Base-by-base conservation (phyloP, 2,329 filamentous ascomycete species). In the Raffaelea arxii region DNA sequence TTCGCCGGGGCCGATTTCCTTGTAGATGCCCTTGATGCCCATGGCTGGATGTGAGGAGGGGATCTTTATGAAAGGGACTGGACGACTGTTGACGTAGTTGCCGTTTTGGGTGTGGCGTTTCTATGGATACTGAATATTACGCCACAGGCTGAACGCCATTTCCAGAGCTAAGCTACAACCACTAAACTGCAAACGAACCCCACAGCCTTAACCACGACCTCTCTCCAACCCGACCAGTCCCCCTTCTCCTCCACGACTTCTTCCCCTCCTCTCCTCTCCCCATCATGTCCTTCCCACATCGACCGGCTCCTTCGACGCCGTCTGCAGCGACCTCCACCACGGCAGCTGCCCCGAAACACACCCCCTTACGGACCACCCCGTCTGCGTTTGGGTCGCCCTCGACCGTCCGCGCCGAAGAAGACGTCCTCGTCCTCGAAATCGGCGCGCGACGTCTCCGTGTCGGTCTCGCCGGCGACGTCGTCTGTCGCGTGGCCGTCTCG, bases 391-490 rank as follows among this genome's bases (percentile, higher is more conserved):
- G 78, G 54, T 76, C 77, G 40, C 70, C 79, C 53, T 75, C 79
- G 49, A 65, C 79, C 57, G 62, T 85, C 54, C 71, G 81, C 57
- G 68, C 82, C 57, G 89, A 95, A 56, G 92, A 98, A 58, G 92
- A 96, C 54, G 72, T 83, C 6, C 65, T 95, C 5, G 75, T 98
- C 37, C 71, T 96, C 44, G 89, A 97, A 61, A 62, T 97, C 30
- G 90, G 89, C 1, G 77, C 86, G 10, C 78, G 91, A 21, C 84
- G 80, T 63, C 63, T 97, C 23, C 80, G 84, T 39, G 82, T 84
- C 10, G 92, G 92, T 0, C 92, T 96, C 59, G 86, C 90, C 6
- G 90, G 90, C 44, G 90, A 95, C 62, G 76, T 81, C 38, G 66
- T 72, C 3, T 89, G 89, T 54, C 94, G 91, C 61, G 76, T 72